These are phyloP conservation scores for Aspergillus ellipticus DNA, from an alignment of 495 filamentous ascomycete genomes.

Conservation along the genomic window DNA sequence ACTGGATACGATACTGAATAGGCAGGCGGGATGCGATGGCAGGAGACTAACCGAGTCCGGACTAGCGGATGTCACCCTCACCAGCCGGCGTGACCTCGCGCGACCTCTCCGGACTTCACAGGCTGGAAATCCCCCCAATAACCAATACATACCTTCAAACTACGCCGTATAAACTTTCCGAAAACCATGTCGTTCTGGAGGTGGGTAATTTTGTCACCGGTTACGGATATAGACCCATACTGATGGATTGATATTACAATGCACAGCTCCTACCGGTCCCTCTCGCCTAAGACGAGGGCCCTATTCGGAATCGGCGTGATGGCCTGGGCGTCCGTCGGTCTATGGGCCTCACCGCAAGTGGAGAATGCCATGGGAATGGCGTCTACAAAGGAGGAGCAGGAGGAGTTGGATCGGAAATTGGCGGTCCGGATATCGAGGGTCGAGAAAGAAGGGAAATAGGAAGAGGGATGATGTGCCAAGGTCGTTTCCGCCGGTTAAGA, in stretches of 20 bases:
- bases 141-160: no score
- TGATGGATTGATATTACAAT: constrained; percentile 1
- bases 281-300: constrained; percentile 58
- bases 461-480: neutral
- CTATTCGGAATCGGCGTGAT: constrained; percentile 63
- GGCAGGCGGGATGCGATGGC: neutral
- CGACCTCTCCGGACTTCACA: neutral
- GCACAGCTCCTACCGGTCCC: constrained; percentile 55
- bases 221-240: neutral
- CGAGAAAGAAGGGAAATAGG: constrained; percentile 24
- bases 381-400: constrained; percentile 58
- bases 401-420: constrained; percentile 47
- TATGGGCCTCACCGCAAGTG: constrained; percentile 55
- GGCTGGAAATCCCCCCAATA: neutral
- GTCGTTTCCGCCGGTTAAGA: constrained; percentile 8
- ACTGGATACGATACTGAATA: neutral
- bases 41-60: neutral
- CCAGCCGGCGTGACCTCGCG: neutral
- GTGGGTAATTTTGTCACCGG: constrained; percentile 15
- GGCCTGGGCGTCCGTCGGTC: constrained; percentile 58
- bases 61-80: neutral
- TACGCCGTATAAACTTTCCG: neutral
- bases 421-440: constrained; percentile 46
- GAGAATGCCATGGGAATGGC: constrained; percentile 61
- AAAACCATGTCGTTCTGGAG: constrained; percentile 40